Evolutionary conservation across 768 basidiomycete species (phyloP).

Genomic region (Xerocomus potaroensis): DNA sequence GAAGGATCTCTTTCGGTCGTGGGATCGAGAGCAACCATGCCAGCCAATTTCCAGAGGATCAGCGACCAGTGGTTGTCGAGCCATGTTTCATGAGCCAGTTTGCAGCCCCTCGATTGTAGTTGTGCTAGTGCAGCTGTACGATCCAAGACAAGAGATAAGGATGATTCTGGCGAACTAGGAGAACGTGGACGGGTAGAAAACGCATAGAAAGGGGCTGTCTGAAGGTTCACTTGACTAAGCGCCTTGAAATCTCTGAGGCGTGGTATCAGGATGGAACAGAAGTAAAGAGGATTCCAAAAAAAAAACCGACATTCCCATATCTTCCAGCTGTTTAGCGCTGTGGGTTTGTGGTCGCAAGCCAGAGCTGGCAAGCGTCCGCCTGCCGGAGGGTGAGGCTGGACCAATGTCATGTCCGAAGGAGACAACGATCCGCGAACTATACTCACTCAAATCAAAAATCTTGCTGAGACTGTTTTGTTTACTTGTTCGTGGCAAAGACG

Average conservation of each 20-base stretch:
- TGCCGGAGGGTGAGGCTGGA: conserved; percentile 33
- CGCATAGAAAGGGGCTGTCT: conserved; percentile 53
- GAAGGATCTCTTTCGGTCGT: conserved; percentile 42
- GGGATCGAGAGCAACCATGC: conserved; percentile 75
- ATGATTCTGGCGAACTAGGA: conserved; percentile 16
- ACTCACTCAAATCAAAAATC: conserved; percentile 45
- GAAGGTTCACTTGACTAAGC: conserved; percentile 51
- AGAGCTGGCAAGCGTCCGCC: conserved; percentile 45
- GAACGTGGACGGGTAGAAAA: conserved; percentile 44
- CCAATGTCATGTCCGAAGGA: background rate
- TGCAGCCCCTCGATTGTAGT: conserved; percentile 56
- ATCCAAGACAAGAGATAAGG: conserved; percentile 35
- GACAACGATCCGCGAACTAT: background rate
- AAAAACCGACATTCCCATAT: conserved; percentile 48
- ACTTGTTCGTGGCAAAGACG: conserved; percentile 2
- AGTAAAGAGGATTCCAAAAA: background rate
- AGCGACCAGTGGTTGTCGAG: conserved; percentile 89
- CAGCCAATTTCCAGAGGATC: conserved; percentile 93
- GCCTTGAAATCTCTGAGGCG: conserved; percentile 44
- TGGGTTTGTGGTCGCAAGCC: conserved; percentile 50
- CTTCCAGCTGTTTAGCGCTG: conserved; percentile 39
- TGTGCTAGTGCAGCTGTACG: conserved; percentile 53
- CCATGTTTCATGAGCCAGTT: conserved; percentile 72
- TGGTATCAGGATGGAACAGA: conserved; percentile 2
- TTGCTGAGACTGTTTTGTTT: conserved; percentile 7